These are phyloP conservation scores for Decorospora gaudefroyi DNA, from an alignment of 2,329 filamentous ascomycete genomes.

Conservation along the genomic window DNA sequence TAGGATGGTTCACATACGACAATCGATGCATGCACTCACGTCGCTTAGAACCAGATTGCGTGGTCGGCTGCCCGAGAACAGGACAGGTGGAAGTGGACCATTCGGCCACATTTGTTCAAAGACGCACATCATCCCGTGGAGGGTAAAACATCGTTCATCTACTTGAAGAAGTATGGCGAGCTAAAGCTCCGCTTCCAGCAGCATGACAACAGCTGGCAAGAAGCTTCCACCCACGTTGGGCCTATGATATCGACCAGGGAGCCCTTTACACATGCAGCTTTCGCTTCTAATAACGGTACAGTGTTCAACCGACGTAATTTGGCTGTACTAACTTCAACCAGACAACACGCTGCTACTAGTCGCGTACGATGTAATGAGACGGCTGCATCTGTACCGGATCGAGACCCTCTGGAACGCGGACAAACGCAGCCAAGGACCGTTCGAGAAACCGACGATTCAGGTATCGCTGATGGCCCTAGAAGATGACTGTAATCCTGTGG, in stretches of 20 bases:
- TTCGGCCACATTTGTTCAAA: slow-evolving; percentile 65
- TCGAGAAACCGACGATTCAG: slow-evolving; percentile 45
- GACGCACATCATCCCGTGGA: slow-evolving; percentile 75
- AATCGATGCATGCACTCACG: slow-evolving; percentile 16
- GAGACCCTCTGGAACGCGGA: slow-evolving; percentile 72
- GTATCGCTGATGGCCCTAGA: slow-evolving; percentile 37
- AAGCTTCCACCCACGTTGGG: slow-evolving; percentile 74
- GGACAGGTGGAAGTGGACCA: slow-evolving; percentile 69
- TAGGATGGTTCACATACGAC: slow-evolving; percentile 7
- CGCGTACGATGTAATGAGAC: slow-evolving; percentile 69
- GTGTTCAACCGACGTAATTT: slow-evolving; percentile 49
- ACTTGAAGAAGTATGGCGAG: slow-evolving; percentile 73
- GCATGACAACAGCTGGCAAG: slow-evolving; percentile 71
- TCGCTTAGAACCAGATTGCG: slow-evolving; percentile 41
- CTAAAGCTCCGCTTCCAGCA: slow-evolving; percentile 80
- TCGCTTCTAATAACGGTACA: slow-evolving; percentile 70
- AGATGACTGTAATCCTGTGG: slow-evolving; percentile 40
- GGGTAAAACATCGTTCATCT: slow-evolving; percentile 73
- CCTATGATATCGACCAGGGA: slow-evolving; percentile 66
- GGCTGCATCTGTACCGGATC: slow-evolving; percentile 74
- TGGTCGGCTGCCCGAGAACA: slow-evolving; percentile 49
- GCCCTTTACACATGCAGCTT: slow-evolving; percentile 49
- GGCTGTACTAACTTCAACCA: slow-evolving; percentile 18
- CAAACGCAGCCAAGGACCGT: slow-evolving; percentile 57
- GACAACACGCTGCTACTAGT: slow-evolving; percentile 64